Percentiles rank a stretch among this genome's conserved stretches.
Evolutionary conservation across 2,329 filamentous ascomycete species (phyloP).

Genomic region (Penicillium sclerotiorum): DNA sequence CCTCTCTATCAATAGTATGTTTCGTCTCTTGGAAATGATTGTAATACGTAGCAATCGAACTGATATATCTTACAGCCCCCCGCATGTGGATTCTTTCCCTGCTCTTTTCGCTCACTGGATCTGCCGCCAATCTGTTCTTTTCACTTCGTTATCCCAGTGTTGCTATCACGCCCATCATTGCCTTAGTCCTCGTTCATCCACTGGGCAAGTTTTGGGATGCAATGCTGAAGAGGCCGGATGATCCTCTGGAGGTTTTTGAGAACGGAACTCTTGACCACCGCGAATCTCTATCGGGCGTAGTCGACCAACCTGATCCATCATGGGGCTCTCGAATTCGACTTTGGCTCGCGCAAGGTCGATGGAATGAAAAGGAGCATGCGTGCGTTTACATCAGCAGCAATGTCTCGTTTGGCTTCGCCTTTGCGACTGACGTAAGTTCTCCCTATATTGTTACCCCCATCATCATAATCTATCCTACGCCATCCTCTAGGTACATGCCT

Average conservation of each 20-base stretch:
- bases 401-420: conserved; percentile 85
- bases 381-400: conserved; percentile 90
- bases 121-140: conserved; percentile 68
- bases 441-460: neutral
- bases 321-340: conserved; percentile 56
- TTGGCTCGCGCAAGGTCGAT: conserved; percentile 77
- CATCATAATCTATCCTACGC: too few species aligned
- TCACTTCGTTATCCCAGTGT: conserved; percentile 88
- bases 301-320: conserved; percentile 21
- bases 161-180: conserved; percentile 82
- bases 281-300: conserved; percentile 25
- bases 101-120: conserved; percentile 77
- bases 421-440: conserved; percentile 71
- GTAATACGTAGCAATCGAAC: conserved; percentile 5
- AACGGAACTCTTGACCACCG: conserved; percentile 60
- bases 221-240: conserved; percentile 62
- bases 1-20: conserved; percentile 72
- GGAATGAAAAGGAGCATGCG: conserved; percentile 88
- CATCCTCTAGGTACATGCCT: too few species aligned
- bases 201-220: conserved; percentile 80
- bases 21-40: neutral
- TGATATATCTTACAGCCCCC: conserved; percentile 52
- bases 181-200: conserved; percentile 69
- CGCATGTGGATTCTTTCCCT: conserved; percentile 85
- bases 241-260: conserved; percentile 59